Percentiles rank a stretch among this genome's conserved stretches.
These are phyloP conservation scores for Zygotorulaspora mrakii DNA, from an alignment of 1,139 yeast species.

Conservation along the genomic window DNA sequence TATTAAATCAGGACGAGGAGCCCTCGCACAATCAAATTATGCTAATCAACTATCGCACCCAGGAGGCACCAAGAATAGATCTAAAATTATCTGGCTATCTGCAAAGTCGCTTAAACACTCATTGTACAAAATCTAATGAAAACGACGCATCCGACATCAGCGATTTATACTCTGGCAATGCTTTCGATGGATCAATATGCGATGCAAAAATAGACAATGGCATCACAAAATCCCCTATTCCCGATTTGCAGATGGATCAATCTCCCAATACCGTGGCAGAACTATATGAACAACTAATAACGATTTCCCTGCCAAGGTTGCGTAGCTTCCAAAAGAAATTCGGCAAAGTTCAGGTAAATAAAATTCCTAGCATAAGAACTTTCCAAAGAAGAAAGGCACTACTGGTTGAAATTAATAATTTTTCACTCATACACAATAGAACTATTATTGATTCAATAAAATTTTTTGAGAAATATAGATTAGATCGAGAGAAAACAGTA, in stretches of 20 bases:
- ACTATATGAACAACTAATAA: constrained; percentile 23
- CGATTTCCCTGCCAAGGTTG: constrained; percentile 19
- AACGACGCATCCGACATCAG: too few species aligned
- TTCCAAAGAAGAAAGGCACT: constrained; percentile 28
- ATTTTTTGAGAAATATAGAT: constrained; percentile 20
- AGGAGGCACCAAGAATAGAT: too few species aligned
- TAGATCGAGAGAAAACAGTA: constrained; percentile 21
- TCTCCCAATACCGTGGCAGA: constrained; percentile 22
- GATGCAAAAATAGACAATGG: too few species aligned
- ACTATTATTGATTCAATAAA: constrained; percentile 19
- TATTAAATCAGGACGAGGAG: too few species aligned
- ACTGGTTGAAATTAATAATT: constrained; percentile 25
- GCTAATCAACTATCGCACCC: too few species aligned
- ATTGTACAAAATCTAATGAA: too few species aligned
- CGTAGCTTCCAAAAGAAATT: constrained; percentile 21
- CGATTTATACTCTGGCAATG: too few species aligned
- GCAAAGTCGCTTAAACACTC: too few species aligned
- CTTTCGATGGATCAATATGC: too few species aligned
- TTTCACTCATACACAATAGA: constrained; percentile 15
- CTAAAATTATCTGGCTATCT: too few species aligned
- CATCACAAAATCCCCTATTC: constrained; percentile 17
- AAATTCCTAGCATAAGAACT: constrained; percentile 26
- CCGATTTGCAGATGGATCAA: constrained; percentile 21
- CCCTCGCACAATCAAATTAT: too few species aligned
- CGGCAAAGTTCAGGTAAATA: constrained; percentile 27